Evolutionary conservation across 2,329 filamentous ascomycete genomes (phyloP).

Genomic region (Podosphaera xanthii): DNA sequence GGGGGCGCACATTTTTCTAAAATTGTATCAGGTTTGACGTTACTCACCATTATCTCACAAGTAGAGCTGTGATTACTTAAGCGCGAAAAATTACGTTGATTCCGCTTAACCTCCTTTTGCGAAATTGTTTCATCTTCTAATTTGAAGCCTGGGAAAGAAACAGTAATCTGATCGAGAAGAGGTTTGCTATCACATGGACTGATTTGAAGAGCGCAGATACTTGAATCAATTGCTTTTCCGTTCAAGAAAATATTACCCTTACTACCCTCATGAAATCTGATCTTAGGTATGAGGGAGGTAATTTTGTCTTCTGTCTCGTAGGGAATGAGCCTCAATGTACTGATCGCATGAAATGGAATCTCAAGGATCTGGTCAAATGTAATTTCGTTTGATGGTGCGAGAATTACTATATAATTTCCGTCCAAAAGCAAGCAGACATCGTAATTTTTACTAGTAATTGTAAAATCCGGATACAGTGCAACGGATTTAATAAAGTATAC

Average conservation of each 20-base stretch:
- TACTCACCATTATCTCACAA: conserved; percentile 1
- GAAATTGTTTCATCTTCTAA: neutral
- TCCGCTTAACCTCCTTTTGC: neutral
- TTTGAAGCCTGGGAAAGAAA: neutral
- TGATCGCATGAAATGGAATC: conserved; percentile 1
- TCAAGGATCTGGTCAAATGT: conserved; percentile 4
- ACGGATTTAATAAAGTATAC: conserved; percentile 2
- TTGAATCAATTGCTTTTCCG: neutral
- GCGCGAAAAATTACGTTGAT: neutral
- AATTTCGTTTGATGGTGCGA: neutral
- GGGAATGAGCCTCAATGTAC: neutral
- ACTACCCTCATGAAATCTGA: neutral
- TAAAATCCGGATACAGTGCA: conserved; percentile 1
- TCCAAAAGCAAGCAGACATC: conserved; percentile 4
- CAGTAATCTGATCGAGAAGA: neutral
- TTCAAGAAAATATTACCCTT: neutral
- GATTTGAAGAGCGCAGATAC: neutral
- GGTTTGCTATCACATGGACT: neutral
- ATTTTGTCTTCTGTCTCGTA: neutral
- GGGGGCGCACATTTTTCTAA: neutral
- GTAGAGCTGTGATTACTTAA: neutral
- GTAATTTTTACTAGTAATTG: conserved; percentile 1
- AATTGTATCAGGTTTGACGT: neutral
- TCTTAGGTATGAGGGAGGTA: neutral
- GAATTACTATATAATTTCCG: conserved; percentile 1